phyloP scores from a whole-genome alignment of 106 monocot species.

The Dactylorhiza incarnata region DNA sequence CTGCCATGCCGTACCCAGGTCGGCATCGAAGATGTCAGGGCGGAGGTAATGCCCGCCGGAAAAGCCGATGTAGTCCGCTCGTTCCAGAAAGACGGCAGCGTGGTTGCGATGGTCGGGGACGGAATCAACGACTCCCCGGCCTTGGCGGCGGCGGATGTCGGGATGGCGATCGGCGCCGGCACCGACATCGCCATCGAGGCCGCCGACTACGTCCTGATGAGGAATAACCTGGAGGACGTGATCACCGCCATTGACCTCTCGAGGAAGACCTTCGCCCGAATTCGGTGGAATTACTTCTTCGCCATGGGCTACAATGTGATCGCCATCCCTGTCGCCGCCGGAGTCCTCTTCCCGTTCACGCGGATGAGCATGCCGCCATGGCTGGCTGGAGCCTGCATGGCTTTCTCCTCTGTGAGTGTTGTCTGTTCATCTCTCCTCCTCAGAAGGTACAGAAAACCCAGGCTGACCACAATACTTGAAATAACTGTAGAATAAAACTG shows the following conservation, averaged over 20 bases:
- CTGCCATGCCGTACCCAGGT: slow-evolving; percentile 30
- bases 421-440: slow-evolving; percentile 91
- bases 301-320: slow-evolving; percentile 84
- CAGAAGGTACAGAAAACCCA: slow-evolving; percentile 77
- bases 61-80: slow-evolving; percentile 64
- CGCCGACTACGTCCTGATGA: slow-evolving; percentile 84
- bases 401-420: slow-evolving; percentile 83
- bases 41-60: slow-evolving; percentile 85
- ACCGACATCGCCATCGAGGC: slow-evolving; percentile 94
- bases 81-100: slow-evolving; percentile 52
- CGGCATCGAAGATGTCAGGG: slow-evolving; percentile 81
- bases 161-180: slow-evolving; percentile 92
- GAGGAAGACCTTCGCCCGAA: slow-evolving; percentile 74
- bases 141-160: slow-evolving; percentile 77
- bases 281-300: slow-evolving; percentile 82
- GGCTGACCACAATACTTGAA: slow-evolving; percentile 84
- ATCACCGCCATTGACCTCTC: slow-evolving; percentile 95
- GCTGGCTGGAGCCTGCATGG: slow-evolving; percentile 94
- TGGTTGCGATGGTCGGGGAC: slow-evolving; percentile 94
- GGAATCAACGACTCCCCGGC: slow-evolving; percentile 98
- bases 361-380: slow-evolving; percentile 75
- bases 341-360: slow-evolving; percentile 72
- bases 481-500: slow-evolving; percentile 65
- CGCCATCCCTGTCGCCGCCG: slow-evolving; percentile 81
- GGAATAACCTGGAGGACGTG: slow-evolving; percentile 84